These are phyloP conservation scores for Hyparrhenia diplandra DNA, from an alignment of 176 grass and related monocot species.

Conservation along the genomic window DNA sequence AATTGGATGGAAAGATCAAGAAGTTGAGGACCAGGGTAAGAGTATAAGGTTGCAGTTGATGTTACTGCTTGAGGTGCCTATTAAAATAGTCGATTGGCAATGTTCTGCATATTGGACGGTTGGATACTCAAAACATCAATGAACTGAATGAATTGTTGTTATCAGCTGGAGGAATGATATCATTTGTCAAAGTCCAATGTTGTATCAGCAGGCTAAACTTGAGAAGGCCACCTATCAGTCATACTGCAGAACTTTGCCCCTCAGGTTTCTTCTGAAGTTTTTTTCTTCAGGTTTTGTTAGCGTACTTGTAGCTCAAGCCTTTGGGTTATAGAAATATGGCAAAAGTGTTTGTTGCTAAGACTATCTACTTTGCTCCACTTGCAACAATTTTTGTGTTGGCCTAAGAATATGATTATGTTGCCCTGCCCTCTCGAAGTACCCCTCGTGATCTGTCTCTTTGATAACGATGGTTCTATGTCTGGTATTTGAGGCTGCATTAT, in stretches of 20 bases:
- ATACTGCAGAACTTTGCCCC: background rate
- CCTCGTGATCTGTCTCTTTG: background rate
- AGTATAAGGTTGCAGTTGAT: conserved; percentile 15
- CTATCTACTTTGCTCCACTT: background rate
- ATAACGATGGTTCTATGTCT: background rate
- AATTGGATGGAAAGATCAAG: conserved; percentile 33
- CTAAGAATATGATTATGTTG: background rate
- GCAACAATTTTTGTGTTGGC: conserved; percentile 13
- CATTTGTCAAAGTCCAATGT: background rate
- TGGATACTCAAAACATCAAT: background rate
- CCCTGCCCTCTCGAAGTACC: background rate
- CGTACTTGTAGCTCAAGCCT: background rate
- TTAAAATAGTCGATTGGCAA: background rate
- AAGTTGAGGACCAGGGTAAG: conserved; percentile 24
- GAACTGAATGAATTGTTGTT: background rate
- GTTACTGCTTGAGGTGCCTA: background rate
- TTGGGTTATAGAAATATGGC: background rate
- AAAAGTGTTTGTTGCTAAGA: conserved; percentile 1
- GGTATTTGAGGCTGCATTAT: background rate
- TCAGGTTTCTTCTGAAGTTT: background rate
- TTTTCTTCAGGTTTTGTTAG: conserved; percentile 28
- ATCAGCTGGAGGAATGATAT: background rate
- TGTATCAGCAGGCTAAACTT: conserved; percentile 4
- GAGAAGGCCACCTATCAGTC: background rate
- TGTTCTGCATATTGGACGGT: background rate